Percentiles rank a stretch among this genome's conserved stretches.
phyloP scores from a whole-genome alignment of 2,329 filamentous ascomycete species.

The Ophiostoma pallidulum region DNA sequence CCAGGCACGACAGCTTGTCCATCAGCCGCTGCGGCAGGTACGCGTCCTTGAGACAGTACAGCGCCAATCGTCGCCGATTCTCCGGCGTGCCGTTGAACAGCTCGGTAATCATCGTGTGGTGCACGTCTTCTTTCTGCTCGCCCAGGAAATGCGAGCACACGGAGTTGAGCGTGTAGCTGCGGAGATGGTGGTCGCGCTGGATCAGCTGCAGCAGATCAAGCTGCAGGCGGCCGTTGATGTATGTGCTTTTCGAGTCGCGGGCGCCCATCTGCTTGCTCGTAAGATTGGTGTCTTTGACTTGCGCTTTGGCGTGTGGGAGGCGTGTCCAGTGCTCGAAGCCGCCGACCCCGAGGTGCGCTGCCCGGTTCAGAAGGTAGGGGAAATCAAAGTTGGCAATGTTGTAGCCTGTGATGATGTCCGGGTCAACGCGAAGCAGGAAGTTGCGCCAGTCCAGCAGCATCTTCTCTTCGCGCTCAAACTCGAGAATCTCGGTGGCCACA shows the following conservation, averaged over 20 bases:
- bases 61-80: conserved; percentile 76
- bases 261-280: conserved; percentile 98
- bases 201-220: conserved; percentile 90
- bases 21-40: conserved; percentile 89
- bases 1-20: conserved; percentile 96
- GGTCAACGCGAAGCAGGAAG: conserved; percentile 82
- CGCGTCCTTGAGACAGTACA: conserved; percentile 97
- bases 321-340: conserved; percentile 85
- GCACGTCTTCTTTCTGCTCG: conserved; percentile 97
- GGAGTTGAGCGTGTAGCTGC: conserved; percentile 96
- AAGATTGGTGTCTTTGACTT: conserved; percentile 71
- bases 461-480: conserved; percentile 70
- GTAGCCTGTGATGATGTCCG: conserved; percentile 97
- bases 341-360: conserved; percentile 68
- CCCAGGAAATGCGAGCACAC: conserved; percentile 90
- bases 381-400: conserved; percentile 99
- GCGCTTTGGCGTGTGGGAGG: conserved; percentile 60
- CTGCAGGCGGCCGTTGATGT: conserved; percentile 87
- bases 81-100: conserved; percentile 94
- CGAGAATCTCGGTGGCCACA: conserved; percentile 85
- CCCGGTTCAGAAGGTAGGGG: conserved; percentile 84
- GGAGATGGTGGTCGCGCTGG: conserved; percentile 85
- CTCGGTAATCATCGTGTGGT: conserved; percentile 98
- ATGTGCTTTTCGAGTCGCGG: conserved; percentile 86
- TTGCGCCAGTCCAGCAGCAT: conserved; percentile 92